Evolutionary conservation across 2,329 filamentous ascomycete genomes (phyloP).

Genomic region (Clathrospora elynae): DNA sequence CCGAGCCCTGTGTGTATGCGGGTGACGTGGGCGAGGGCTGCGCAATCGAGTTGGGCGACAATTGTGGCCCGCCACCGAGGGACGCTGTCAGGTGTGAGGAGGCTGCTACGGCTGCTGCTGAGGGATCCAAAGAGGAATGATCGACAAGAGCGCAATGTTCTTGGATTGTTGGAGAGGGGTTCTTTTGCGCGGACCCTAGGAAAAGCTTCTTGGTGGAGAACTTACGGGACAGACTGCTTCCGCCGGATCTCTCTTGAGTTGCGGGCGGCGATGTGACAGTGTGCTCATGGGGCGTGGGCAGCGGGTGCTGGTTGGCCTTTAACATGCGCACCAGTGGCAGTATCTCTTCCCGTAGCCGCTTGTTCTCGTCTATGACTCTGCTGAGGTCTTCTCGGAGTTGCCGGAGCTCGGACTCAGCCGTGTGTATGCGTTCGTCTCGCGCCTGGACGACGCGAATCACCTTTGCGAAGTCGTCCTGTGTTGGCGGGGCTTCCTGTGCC

Average conservation of each 20-base stretch:
- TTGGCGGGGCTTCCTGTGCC: slow-evolving; percentile 82
- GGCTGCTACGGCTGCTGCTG: slow-evolving; percentile 57
- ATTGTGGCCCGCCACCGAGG: slow-evolving; percentile 49
- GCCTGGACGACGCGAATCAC: slow-evolving; percentile 87
- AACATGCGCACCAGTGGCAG: slow-evolving; percentile 86
- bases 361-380: slow-evolving; percentile 75
- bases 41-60: slow-evolving; percentile 50
- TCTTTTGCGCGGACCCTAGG: slow-evolving; percentile 55
- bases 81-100: slow-evolving; percentile 58
- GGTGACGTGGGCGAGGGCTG: slow-evolving; percentile 58
- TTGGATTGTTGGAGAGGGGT: slow-evolving; percentile 58
- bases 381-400: slow-evolving; percentile 65
- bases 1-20: slow-evolving; percentile 50
- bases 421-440: slow-evolving; percentile 85
- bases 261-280: slow-evolving; percentile 43
- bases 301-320: slow-evolving; percentile 88
- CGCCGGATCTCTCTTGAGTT: slow-evolving; percentile 42
- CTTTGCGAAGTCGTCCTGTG: slow-evolving; percentile 88
- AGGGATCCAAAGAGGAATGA: slow-evolving; percentile 54
- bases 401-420: slow-evolving; percentile 81
- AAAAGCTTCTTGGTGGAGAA: slow-evolving; percentile 61
- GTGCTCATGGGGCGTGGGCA: slow-evolving; percentile 57
- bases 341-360: slow-evolving; percentile 86
- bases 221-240: slow-evolving; percentile 57
- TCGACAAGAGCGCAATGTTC: slow-evolving; percentile 51